Evolutionary conservation across 2,329 filamentous ascomycete genomes (phyloP).

Genomic region (Beauveria varroae): DNA sequence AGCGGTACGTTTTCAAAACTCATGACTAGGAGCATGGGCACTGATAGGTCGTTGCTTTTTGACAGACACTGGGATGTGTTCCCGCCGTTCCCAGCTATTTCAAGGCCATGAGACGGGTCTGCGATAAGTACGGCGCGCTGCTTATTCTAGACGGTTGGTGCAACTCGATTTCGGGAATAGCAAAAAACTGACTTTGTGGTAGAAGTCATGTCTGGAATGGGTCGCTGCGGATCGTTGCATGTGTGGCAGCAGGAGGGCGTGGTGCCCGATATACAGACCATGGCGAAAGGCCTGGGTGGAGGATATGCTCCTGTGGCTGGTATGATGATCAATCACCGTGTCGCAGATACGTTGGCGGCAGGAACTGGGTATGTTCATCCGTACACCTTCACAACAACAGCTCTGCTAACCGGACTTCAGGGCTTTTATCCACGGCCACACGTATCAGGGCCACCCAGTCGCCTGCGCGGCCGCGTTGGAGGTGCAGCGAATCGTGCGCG

Average conservation of each 20-base stretch:
- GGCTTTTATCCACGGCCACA: slow-evolving; percentile 19
- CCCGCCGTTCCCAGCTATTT: slow-evolving; percentile 62
- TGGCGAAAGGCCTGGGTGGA: slow-evolving; percentile 59
- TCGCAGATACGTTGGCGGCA: slow-evolving; percentile 36
- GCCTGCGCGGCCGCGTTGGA: slow-evolving; percentile 21
- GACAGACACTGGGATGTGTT: slow-evolving; percentile 52
- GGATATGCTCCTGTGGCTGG: slow-evolving; percentile 57
- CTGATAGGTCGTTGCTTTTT: not conserved
- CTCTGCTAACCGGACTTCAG: slow-evolving; percentile 7
- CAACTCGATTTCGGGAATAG: not conserved
- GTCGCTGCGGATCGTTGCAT: slow-evolving; percentile 51
- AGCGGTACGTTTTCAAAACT: slow-evolving; percentile 26
- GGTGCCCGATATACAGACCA: slow-evolving; percentile 56
- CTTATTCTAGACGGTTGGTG: slow-evolving; percentile 54
- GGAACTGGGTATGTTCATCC: slow-evolving; percentile 22
- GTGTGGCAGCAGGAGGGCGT: slow-evolving; percentile 53
- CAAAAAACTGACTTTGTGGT: not conserved
- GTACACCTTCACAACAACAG: not conserved
- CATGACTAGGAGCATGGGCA: not conserved
- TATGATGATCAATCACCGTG: slow-evolving; percentile 44
- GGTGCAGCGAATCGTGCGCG: slow-evolving; percentile 37
- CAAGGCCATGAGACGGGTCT: slow-evolving; percentile 57
- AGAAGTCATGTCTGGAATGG: slow-evolving; percentile 66
- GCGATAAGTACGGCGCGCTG: slow-evolving; percentile 62
- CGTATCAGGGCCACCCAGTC: slow-evolving; percentile 21